A percentile compares a stretch with the other conserved stretches of the same genome.
These are phyloP conservation scores for Trametes coccinea DNA, from an alignment of 768 basidiomycete species.

Conservation along the genomic window DNA sequence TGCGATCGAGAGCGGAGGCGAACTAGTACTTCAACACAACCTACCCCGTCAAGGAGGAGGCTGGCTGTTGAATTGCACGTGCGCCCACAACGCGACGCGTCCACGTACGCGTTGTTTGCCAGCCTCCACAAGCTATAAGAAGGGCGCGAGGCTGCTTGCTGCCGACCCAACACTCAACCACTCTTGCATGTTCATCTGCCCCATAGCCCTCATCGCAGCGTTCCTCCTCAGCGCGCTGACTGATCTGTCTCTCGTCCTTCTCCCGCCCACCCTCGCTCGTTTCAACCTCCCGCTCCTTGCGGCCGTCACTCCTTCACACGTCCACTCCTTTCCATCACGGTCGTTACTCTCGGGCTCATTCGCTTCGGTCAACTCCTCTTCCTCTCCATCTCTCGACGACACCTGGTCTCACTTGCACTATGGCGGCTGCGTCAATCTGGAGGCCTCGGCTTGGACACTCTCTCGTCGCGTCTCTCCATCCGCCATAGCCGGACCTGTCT, in stretches of 20 bases:
- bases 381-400: not conserved
- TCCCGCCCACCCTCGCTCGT: slow-evolving; percentile 4
- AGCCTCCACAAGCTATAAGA: too few species aligned
- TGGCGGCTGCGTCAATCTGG: not conserved
- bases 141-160: too few species aligned
- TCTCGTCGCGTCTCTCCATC: not conserved
- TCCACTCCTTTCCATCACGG: not conserved
- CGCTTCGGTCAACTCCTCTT: not conserved
- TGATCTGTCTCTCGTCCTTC: not conserved
- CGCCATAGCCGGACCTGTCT: not conserved
- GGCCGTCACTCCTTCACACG: not conserved
- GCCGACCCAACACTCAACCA: too few species aligned
- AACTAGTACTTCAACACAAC: too few species aligned
- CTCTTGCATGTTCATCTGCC: not conserved
- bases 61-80: too few species aligned
- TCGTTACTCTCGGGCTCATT: not conserved
- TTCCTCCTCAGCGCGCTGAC: not conserved
- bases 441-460: not conserved
- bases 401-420: not conserved
- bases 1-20: too few species aligned
- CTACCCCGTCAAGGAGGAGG: too few species aligned
- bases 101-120: too few species aligned
- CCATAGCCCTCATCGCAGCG: not conserved
- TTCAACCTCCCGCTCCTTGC: not conserved
- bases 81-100: too few species aligned